Evolutionary conservation across 2,329 filamentous ascomycete genomes (phyloP).

Genomic region (Tolypocladium album): DNA sequence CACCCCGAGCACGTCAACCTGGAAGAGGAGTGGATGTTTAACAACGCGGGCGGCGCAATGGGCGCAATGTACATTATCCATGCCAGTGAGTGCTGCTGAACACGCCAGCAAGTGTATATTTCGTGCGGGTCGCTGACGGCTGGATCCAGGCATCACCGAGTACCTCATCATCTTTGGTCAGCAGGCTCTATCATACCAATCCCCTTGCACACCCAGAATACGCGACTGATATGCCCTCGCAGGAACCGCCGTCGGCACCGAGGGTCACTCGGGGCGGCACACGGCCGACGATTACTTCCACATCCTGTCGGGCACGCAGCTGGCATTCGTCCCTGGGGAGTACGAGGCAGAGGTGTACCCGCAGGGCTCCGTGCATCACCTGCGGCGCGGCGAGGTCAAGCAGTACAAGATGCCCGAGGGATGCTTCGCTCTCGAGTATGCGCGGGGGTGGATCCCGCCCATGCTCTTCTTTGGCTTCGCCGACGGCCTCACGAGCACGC

Average conservation of each 20-base stretch:
- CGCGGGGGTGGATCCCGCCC: slow-evolving; percentile 80
- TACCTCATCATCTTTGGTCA: slow-evolving; percentile 77
- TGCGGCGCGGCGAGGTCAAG: slow-evolving; percentile 60
- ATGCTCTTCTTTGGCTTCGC: slow-evolving; percentile 89
- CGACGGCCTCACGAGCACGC: slow-evolving; percentile 67
- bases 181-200: slow-evolving; percentile 1
- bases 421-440: slow-evolving; percentile 78
- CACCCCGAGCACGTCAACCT: slow-evolving; percentile 49
- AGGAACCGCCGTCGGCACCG: slow-evolving; percentile 68
- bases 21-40: slow-evolving; percentile 79
- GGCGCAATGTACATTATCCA: slow-evolving; percentile 86
- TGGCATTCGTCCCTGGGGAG: slow-evolving; percentile 59
- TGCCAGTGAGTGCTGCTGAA: slow-evolving; percentile 49
- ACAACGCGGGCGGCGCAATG: slow-evolving; percentile 88
- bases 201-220: neutral
- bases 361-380: slow-evolving; percentile 59
- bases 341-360: slow-evolving; percentile 62
- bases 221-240: neutral
- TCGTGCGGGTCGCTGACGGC: neutral
- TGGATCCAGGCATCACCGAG: slow-evolving; percentile 57
- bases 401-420: slow-evolving; percentile 72
- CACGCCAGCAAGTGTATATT: neutral
- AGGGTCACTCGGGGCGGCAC: slow-evolving; percentile 81
- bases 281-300: slow-evolving; percentile 93
- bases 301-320: slow-evolving; percentile 70